Percentiles rank a stretch among this genome's conserved stretches.
phyloP scores from a whole-genome alignment of 805 yeast species.

The Saccharomycopsis selenospora region DNA sequence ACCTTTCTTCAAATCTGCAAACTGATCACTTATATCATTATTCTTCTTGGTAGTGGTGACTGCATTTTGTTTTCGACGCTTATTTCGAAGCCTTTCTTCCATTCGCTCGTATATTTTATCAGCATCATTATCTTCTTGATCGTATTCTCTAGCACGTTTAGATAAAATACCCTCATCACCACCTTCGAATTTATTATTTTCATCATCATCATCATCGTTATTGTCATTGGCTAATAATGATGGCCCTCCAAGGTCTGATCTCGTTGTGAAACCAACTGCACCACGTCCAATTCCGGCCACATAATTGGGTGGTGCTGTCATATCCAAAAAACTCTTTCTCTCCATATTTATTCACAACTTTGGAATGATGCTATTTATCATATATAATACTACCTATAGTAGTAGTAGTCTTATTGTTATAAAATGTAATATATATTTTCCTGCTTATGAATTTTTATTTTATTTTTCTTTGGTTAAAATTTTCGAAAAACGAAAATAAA shows the following conservation, averaged over 20 bases:
- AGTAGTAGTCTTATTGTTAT: too few species aligned
- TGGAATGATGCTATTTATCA: too few species aligned
- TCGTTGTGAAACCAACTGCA: slow-evolving; percentile 85
- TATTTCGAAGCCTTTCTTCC: slow-evolving; percentile 44
- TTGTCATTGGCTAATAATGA: slow-evolving; percentile 24
- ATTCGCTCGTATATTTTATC: slow-evolving; percentile 58
- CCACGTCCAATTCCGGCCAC: slow-evolving; percentile 93
- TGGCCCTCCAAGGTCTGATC: slow-evolving; percentile 63
- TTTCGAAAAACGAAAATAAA: neutral
- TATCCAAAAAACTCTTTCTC: slow-evolving; percentile 62
- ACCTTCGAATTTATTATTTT: slow-evolving; percentile 22
- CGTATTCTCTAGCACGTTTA: slow-evolving; percentile 25
- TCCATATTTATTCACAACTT: too few species aligned
- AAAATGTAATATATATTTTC: too few species aligned
- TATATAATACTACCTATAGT: too few species aligned
- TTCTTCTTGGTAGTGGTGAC: neutral
- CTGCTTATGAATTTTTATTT: too few species aligned
- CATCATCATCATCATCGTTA: slow-evolving; percentile 24
- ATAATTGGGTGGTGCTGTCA: slow-evolving; percentile 84
- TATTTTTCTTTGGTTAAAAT: neutral
- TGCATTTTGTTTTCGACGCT: slow-evolving; percentile 26
- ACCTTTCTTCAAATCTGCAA: slow-evolving; percentile 60
- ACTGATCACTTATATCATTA: slow-evolving; percentile 41
- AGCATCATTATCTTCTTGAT: slow-evolving; percentile 70
- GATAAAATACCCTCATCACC: slow-evolving; percentile 31